Evolutionary conservation across 2,329 filamentous ascomycete species (phyloP).

Genomic region (Karstenula rhodostoma): DNA sequence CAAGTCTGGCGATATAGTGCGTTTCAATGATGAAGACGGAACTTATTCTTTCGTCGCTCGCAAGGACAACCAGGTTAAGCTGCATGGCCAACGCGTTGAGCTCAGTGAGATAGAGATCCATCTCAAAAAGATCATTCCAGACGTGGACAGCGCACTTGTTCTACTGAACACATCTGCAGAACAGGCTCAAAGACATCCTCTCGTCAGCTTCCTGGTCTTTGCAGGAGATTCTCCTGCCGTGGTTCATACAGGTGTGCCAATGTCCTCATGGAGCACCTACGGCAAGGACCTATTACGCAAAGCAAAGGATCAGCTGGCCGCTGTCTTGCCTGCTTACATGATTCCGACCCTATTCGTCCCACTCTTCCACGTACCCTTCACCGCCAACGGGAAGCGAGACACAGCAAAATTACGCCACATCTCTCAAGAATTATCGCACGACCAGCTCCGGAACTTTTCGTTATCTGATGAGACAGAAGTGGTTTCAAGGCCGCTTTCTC

Average conservation of each 20-base stretch:
- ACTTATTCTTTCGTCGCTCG: constrained; percentile 7
- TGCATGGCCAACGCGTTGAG: constrained; percentile 24
- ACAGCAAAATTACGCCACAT: not conserved
- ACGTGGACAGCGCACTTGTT: not conserved
- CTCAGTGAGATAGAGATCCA: constrained; percentile 29
- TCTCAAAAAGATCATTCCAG: constrained; percentile 9
- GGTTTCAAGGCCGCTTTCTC: not conserved
- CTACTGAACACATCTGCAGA: not conserved
- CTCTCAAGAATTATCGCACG: not conserved
- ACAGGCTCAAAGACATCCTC: not conserved
- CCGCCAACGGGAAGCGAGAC: not conserved
- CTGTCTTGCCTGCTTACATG: constrained; percentile 1
- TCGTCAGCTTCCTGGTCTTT: not conserved
- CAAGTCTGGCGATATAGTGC: constrained; percentile 10
- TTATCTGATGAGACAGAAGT: not conserved
- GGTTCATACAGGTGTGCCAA: not conserved
- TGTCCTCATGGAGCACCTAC: not conserved
- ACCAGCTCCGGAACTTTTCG: not conserved
- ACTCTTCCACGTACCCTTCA: not conserved
- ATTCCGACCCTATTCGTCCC: constrained; percentile 4
- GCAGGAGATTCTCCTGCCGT: not conserved
- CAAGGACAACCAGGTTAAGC: constrained; percentile 22
- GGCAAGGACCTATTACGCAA: not conserved
- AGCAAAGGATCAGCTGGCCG: not conserved
- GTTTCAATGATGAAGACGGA: constrained; percentile 5